A percentile compares a stretch with the other conserved stretches of the same genome.
phyloP scores from a whole-genome alignment of 257 asterid genomes.

The Fraxinus quadrangulata region DNA sequence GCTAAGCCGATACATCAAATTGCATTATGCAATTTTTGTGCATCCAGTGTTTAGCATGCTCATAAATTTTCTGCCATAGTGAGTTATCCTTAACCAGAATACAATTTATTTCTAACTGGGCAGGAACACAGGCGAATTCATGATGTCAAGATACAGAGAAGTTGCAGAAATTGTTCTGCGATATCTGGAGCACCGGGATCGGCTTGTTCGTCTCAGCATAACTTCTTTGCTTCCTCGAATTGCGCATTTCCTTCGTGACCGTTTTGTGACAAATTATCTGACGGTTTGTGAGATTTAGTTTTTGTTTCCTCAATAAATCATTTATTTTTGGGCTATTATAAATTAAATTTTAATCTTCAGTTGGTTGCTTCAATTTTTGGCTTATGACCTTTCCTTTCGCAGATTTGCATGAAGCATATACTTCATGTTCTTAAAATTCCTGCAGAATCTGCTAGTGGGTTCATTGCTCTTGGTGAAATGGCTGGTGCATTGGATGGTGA shows the following conservation, averaged over 20 bases:
- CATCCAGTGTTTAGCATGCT: constrained; percentile 11
- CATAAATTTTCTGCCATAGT: not conserved
- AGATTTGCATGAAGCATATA: constrained; percentile 99
- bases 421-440: constrained; percentile 96
- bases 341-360: constrained; percentile 23
- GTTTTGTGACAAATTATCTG: constrained; percentile 92
- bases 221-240: constrained; percentile 97
- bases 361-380: constrained; percentile 20
- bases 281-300: constrained; percentile 48
- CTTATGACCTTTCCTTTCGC: constrained; percentile 35
- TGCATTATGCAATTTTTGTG: not conserved
- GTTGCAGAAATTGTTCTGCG: constrained; percentile 97
- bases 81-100: constrained; percentile 10
- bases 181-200: constrained; percentile 92
- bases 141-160: constrained; percentile 99
- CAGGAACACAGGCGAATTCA: constrained; percentile 99
- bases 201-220: constrained; percentile 98
- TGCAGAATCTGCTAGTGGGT: constrained; percentile 96
- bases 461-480: constrained; percentile 99
- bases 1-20: not conserved
- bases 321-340: constrained; percentile 10
- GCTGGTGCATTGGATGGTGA: constrained; percentile 99
- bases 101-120: constrained; percentile 29
- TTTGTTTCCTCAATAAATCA: constrained; percentile 17
- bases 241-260: constrained; percentile 98